These are phyloP conservation scores for Phytophthora constricta DNA, from an alignment of 352 stramenopile genomes.

Conservation along the genomic window DNA sequence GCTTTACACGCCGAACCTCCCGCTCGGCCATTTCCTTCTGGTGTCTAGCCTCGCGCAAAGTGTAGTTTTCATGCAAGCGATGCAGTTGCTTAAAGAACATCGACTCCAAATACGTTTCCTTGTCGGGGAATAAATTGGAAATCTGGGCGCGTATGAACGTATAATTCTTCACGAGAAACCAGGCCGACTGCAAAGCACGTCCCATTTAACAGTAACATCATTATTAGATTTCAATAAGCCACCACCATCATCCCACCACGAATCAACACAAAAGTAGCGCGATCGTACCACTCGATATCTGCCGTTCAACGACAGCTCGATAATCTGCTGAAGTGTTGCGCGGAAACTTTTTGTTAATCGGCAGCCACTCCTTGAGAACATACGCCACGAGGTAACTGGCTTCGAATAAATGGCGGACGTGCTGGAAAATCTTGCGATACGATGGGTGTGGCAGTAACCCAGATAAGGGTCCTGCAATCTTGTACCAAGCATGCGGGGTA, in stretches of 20 bases:
- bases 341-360: constrained; percentile 87
- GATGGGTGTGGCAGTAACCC: constrained; percentile 73
- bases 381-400: constrained; percentile 86
- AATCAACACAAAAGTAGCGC: constrained; percentile 4
- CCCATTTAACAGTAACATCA: constrained; percentile 8
- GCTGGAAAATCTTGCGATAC: constrained; percentile 78
- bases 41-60: constrained; percentile 58
- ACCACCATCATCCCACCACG: constrained; percentile 14
- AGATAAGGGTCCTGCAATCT: constrained; percentile 81
- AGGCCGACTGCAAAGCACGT: constrained; percentile 57
- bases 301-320: constrained; percentile 73
- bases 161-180: constrained; percentile 88
- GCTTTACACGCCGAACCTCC: constrained; percentile 64
- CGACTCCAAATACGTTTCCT: constrained; percentile 77
- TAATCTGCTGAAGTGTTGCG: constrained; percentile 83
- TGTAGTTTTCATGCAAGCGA: constrained; percentile 71
- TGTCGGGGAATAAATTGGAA: constrained; percentile 75
- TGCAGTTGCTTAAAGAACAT: constrained; percentile 90
- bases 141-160: constrained; percentile 85
- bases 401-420: constrained; percentile 82
- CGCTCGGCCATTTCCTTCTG: constrained; percentile 65
- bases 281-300: constrained; percentile 77
- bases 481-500: constrained; percentile 86
- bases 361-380: constrained; percentile 86
- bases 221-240: constrained; percentile 35